Evolutionary conservation across 306 rosid species (phyloP).

Genomic region (Casuarina cunninghamiana): DNA sequence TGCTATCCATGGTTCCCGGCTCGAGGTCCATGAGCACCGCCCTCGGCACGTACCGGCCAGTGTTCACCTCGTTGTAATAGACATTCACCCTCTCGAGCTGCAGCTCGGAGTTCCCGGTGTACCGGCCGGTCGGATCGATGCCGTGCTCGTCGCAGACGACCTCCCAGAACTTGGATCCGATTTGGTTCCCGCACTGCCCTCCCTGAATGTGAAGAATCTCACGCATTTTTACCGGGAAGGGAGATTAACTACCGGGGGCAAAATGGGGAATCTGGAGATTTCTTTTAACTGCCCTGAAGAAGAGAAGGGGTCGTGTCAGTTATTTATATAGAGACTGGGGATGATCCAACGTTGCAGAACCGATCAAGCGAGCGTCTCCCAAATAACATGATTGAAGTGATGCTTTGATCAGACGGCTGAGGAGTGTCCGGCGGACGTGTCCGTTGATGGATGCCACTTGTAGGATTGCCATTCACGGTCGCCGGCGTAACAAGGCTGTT

Average conservation of each 20-base stretch:
- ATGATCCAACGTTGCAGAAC: constrained; percentile 15
- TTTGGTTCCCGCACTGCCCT: constrained; percentile 81
- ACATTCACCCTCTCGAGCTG: constrained; percentile 61
- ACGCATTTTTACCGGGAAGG: constrained; percentile 40
- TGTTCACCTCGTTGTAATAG: constrained; percentile 59
- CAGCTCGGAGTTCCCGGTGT: constrained; percentile 42
- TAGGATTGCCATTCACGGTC: constrained; percentile 7
- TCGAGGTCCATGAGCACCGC: constrained; percentile 85
- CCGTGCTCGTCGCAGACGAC: constrained; percentile 71
- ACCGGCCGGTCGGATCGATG: constrained; percentile 50
- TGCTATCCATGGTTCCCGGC: constrained; percentile 76
- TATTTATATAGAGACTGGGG: constrained; percentile 28
- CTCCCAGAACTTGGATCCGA: constrained; percentile 68
- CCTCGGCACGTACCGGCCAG: constrained; percentile 67
- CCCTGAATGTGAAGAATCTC: constrained; percentile 81
- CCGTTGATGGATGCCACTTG: constrained; percentile 32
- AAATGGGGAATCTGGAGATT: constrained; percentile 1
- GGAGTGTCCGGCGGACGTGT: constrained; percentile 16
- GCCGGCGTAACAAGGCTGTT: constrained; percentile 35
- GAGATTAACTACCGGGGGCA: background rate
- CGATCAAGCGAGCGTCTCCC: background rate
- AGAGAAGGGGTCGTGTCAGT: constrained; percentile 15
- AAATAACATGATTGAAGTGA: constrained; percentile 3
- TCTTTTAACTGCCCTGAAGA: constrained; percentile 23
- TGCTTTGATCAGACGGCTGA: constrained; percentile 30